Conservation (phyloP, 768 basidiomycete genomes). For the Amanita rimosa region DNA sequence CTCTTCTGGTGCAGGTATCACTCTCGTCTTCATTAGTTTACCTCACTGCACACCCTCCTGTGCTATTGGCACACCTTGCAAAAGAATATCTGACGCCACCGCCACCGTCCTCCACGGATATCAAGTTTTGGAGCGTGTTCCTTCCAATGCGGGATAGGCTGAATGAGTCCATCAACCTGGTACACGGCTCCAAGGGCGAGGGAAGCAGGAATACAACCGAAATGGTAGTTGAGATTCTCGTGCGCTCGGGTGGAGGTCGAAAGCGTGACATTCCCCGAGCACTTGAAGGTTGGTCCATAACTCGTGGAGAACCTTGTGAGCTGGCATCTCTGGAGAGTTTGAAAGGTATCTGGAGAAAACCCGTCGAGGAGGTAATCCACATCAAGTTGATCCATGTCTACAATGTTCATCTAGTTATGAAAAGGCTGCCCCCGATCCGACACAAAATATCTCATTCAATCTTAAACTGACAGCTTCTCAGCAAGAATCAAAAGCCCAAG, state of each 20-base stretch:
- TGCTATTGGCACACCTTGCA: slow-evolving; percentile 57
- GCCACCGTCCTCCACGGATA: slow-evolving; percentile 45
- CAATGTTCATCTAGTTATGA: slow-evolving; percentile 5
- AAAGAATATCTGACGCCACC: slow-evolving; percentile 63
- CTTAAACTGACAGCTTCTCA: slow-evolving; percentile 76
- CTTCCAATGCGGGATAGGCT: slow-evolving; percentile 52
- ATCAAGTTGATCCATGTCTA: slow-evolving; percentile 2
- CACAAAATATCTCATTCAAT: slow-evolving; percentile 76
- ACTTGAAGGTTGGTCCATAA: slow-evolving; percentile 51
- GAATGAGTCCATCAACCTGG: slow-evolving; percentile 46
- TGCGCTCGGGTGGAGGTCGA: slow-evolving; percentile 30
- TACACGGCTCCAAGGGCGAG: slow-evolving; percentile 45
- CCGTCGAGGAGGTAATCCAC: slow-evolving; percentile 21
- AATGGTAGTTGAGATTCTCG: slow-evolving; percentile 51
- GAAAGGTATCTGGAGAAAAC: slow-evolving; percentile 33
- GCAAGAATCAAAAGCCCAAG: slow-evolving; percentile 64
- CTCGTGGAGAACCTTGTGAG: slow-evolving; percentile 25
- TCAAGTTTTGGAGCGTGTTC: slow-evolving; percentile 78
- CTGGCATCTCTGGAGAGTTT: slow-evolving; percentile 42
- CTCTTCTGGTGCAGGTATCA: slow-evolving; percentile 44
- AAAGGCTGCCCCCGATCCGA: slow-evolving; percentile 43
- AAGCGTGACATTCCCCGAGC: slow-evolving; percentile 46
- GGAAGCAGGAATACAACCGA: slow-evolving; percentile 36
- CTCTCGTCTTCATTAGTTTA: slow-evolving; percentile 59
- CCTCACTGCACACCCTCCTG: slow-evolving; percentile 58